Percentiles rank a stretch among this genome's conserved stretches.
Conservation (phyloP, 2,329 filamentous ascomycete species). For the Chrysoporthe austroafricana region DNA sequence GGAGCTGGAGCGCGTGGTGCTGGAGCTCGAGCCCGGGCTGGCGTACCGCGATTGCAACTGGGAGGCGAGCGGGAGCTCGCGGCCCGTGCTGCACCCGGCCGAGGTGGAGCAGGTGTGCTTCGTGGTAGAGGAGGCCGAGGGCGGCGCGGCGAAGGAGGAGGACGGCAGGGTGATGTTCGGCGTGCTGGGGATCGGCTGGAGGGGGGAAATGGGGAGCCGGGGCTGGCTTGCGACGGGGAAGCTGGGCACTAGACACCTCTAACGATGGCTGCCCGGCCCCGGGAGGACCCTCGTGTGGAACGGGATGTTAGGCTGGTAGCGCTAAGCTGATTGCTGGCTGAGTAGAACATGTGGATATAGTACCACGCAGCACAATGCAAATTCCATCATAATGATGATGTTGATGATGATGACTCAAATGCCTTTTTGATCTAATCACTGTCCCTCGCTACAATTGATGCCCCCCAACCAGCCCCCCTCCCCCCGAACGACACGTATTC, state of each 20-base stretch:
- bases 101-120: conserved; percentile 71
- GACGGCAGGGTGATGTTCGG: conserved; percentile 70
- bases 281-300: background rate
- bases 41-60: conserved; percentile 61
- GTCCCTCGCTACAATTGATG: conserved; percentile 13
- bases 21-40: conserved; percentile 58
- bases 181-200: conserved; percentile 84
- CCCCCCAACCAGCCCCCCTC: background rate
- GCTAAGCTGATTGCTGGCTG: background rate
- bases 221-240: conserved; percentile 88
- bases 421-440: conserved; percentile 18
- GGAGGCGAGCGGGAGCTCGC: conserved; percentile 47
- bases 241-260: conserved; percentile 57
- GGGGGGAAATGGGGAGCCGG: conserved; percentile 84
- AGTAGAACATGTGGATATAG: background rate
- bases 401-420: conserved; percentile 3
- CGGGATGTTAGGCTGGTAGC: background rate
- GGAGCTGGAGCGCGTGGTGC: conserved; percentile 69
- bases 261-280: background rate
- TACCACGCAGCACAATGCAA: background rate
- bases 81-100: conserved; percentile 62
- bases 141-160: conserved; percentile 48
- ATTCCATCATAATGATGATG: background rate
- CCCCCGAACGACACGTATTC: conserved; percentile 20
- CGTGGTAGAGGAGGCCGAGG: conserved; percentile 53